Percentiles rank a stretch among this genome's conserved stretches.
These are phyloP conservation scores for Rusavskia elegans DNA, from an alignment of 495 filamentous ascomycete species.

Conservation along the genomic window DNA sequence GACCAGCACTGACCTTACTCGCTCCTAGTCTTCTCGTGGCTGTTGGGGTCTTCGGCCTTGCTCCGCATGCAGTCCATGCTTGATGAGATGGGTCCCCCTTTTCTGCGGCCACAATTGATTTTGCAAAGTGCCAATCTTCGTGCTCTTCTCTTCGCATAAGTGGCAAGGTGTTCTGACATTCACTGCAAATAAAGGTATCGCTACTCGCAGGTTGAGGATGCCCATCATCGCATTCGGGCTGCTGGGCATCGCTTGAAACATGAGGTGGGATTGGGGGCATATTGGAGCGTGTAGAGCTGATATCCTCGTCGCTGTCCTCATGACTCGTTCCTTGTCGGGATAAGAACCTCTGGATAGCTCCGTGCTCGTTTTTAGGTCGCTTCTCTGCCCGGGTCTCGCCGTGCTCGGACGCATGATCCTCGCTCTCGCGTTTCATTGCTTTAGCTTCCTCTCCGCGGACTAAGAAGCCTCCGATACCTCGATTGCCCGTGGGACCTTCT, in stretches of 20 bases:
- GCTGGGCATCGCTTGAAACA: too few species aligned
- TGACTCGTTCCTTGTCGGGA: background rate
- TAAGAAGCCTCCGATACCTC: constrained; percentile 72
- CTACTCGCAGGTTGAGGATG: too few species aligned
- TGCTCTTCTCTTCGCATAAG: constrained; percentile 55
- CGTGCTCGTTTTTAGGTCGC: constrained; percentile 32
- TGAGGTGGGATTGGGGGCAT: too few species aligned
- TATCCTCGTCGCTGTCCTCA: constrained; percentile 4
- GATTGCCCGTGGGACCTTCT: constrained; percentile 68
- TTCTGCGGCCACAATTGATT: constrained; percentile 52
- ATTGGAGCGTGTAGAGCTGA: constrained; percentile 13
- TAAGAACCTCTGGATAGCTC: constrained; percentile 46
- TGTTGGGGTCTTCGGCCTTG: constrained; percentile 8
- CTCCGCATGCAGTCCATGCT: constrained; percentile 6
- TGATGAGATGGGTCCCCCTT: constrained; percentile 23
- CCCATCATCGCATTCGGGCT: too few species aligned
- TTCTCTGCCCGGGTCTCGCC: constrained; percentile 27
- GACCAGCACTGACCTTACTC: background rate
- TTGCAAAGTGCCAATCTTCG: constrained; percentile 92
- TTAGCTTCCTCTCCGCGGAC: constrained; percentile 63
- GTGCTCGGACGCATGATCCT: constrained; percentile 10
- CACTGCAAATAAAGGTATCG: constrained; percentile 40
- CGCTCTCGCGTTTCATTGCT: constrained; percentile 16
- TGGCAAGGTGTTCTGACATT: constrained; percentile 44
- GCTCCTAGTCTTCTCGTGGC: constrained; percentile 1